Evolutionary conservation across 2,329 filamentous ascomycete species (phyloP).

Genomic region (Thelonectria rubi): DNA sequence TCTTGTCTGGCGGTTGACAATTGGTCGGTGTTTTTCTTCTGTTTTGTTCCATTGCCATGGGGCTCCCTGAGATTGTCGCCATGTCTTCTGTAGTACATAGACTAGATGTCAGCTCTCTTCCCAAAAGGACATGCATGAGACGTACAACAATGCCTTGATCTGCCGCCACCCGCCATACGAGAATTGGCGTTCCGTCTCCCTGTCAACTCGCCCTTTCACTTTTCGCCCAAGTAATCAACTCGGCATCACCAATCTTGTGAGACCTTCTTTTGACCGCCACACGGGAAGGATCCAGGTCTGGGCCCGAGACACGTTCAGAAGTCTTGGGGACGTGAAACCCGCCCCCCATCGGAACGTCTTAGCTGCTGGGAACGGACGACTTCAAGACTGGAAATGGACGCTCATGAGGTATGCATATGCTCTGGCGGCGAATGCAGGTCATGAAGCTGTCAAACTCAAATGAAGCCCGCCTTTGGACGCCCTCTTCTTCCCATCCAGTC

Average conservation of each 20-base stretch:
- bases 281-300: not conserved
- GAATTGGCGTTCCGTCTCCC: not conserved
- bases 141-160: not conserved
- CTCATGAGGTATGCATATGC: not conserved
- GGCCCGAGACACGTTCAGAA: not conserved
- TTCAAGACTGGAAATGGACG: constrained; percentile 1
- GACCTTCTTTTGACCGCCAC: not conserved
- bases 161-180: not conserved
- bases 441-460: constrained; percentile 6
- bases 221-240: constrained; percentile 3
- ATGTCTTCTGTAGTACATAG: not conserved
- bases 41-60: not conserved
- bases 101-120: not conserved
- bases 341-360: constrained; percentile 1
- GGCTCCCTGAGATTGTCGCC: not conserved
- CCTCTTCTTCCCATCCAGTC: constrained; percentile 36
- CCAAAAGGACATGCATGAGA: not conserved
- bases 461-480: constrained; percentile 28
- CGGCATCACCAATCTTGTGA: not conserved
- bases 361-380: constrained; percentile 8
- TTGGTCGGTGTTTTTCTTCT: not conserved
- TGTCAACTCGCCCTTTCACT: not conserved
- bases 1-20: not conserved
- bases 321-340: not conserved
- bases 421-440: constrained; percentile 2